A percentile compares a stretch with the other conserved stretches of the same genome.
Conservation (phyloP, 1,284 basidiomycete species). For the Puccinia triticina region DNA sequence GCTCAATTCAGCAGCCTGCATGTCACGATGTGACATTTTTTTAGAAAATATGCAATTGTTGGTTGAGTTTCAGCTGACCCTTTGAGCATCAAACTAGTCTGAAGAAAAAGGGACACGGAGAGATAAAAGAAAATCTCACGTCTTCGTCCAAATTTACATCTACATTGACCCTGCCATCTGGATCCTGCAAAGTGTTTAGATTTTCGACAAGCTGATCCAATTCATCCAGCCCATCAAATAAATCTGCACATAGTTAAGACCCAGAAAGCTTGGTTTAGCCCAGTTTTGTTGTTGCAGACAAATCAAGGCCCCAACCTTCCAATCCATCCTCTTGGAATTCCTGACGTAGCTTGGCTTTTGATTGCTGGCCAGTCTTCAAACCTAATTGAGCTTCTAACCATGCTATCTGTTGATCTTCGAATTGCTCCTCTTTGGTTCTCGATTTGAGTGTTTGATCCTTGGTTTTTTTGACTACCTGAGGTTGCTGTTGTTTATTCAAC, state of each 20-base stretch:
- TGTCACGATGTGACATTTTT: neutral
- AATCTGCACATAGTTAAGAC: constrained; percentile 15
- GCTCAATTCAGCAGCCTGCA: neutral
- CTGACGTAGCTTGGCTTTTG: constrained; percentile 41
- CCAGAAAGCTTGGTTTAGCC: neutral
- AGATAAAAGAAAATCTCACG: neutral
- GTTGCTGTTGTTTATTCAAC: constrained; percentile 27
- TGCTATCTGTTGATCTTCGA: constrained; percentile 47
- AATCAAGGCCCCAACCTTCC: constrained; percentile 16
- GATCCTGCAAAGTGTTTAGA: neutral
- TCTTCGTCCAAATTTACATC: neutral
- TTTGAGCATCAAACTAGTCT: neutral
- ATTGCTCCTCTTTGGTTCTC: constrained; percentile 35
- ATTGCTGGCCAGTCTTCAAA: constrained; percentile 25
- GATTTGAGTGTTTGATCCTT: constrained; percentile 11
- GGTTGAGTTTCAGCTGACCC: neutral
- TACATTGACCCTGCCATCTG: neutral
- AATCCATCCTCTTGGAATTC: constrained; percentile 51
- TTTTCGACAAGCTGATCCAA: constrained; percentile 44
- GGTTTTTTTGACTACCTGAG: neutral
- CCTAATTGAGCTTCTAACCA: constrained; percentile 51
- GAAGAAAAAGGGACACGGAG: neutral
- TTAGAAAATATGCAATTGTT: neutral
- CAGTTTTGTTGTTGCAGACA: neutral
- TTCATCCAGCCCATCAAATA: constrained; percentile 48